phyloP scores from a whole-genome alignment of 345 rosid species.

The Arabis hirsuta region DNA sequence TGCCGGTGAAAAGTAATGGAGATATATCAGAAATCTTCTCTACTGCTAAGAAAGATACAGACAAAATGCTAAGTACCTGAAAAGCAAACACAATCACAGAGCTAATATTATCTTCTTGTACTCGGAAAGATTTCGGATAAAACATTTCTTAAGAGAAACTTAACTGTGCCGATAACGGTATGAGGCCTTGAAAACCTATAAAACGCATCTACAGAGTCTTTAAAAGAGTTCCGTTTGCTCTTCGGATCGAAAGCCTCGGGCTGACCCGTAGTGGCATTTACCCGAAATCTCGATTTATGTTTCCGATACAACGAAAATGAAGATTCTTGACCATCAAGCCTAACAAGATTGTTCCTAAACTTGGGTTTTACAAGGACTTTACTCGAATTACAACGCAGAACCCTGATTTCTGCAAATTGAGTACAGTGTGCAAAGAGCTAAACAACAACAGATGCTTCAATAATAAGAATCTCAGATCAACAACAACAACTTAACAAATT shows the following conservation, averaged over 20 bases:
- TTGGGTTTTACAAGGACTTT: slow-evolving; percentile 36
- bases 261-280: slow-evolving; percentile 64
- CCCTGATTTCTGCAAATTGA: slow-evolving; percentile 39
- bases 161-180: slow-evolving; percentile 95
- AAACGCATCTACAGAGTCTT: slow-evolving; percentile 65
- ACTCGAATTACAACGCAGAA: slow-evolving; percentile 48
- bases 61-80: slow-evolving; percentile 86
- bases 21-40: slow-evolving; percentile 81
- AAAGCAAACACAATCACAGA: slow-evolving; percentile 18
- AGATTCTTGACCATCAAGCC: slow-evolving; percentile 41
- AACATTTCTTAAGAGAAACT: slow-evolving; percentile 42
- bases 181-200: slow-evolving; percentile 96
- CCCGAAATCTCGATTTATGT: slow-evolving; percentile 46
- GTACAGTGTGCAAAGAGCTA: neutral
- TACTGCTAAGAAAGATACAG: slow-evolving; percentile 91
- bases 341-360: slow-evolving; percentile 40
- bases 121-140: neutral
- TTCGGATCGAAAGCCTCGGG: slow-evolving; percentile 56
- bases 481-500: neutral
- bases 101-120: slow-evolving; percentile 15
- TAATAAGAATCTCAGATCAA: neutral
- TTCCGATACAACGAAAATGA: slow-evolving; percentile 22
- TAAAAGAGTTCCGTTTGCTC: slow-evolving; percentile 44
- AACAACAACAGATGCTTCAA: slow-evolving; percentile 1
- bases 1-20: slow-evolving; percentile 67